Evolutionary conservation across 2,329 filamentous ascomycete species (phyloP).

Genomic region (Lachnellula cervina): DNA sequence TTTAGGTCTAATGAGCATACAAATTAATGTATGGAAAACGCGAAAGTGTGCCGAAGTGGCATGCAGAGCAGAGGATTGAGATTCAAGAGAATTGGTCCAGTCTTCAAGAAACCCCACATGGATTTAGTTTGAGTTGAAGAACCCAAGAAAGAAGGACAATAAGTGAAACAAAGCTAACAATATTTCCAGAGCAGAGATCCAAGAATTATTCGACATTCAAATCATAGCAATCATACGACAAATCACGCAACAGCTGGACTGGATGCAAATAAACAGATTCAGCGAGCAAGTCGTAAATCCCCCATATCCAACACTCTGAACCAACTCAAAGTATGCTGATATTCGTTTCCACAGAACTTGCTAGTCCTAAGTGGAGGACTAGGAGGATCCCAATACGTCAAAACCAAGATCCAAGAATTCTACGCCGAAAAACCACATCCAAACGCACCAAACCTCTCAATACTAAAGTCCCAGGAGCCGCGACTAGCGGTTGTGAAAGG

Average conservation of each 20-base stretch:
- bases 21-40: too few species aligned
- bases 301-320: neutral
- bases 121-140: neutral
- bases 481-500: slow-evolving; percentile 52
- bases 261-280: slow-evolving; percentile 5
- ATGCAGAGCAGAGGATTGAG: too few species aligned
- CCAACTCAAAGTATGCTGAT: neutral
- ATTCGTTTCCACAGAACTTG: slow-evolving; percentile 30
- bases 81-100: too few species aligned
- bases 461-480: slow-evolving; percentile 45
- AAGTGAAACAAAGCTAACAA: neutral
- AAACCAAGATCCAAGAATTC: slow-evolving; percentile 38
- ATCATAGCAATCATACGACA: slow-evolving; percentile 34
- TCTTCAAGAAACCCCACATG: too few species aligned
- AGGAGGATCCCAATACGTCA: slow-evolving; percentile 43
- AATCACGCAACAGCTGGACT: slow-evolving; percentile 31
- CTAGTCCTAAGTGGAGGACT: slow-evolving; percentile 43
- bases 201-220: slow-evolving; percentile 40
- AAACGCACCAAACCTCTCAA: slow-evolving; percentile 34
- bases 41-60: too few species aligned
- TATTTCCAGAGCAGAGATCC: slow-evolving; percentile 37
- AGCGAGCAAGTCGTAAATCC: slow-evolving; percentile 5
- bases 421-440: slow-evolving; percentile 33
- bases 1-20: too few species aligned
- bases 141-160: neutral